These are phyloP conservation scores for Periconia sp. DNA, from an alignment of 2,329 filamentous ascomycete species.

Conservation along the genomic window DNA sequence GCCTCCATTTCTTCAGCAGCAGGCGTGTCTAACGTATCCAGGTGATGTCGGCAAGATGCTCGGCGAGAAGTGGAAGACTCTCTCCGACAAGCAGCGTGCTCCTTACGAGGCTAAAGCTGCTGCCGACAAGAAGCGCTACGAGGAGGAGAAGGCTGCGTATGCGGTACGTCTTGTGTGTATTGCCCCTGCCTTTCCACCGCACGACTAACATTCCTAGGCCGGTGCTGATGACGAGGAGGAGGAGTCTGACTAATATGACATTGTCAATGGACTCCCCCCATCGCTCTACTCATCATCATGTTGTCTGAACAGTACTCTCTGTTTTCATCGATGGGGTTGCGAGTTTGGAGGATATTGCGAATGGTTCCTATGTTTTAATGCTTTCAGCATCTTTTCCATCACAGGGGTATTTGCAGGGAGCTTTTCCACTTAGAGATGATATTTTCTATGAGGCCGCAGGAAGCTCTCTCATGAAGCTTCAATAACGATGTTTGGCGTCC, in stretches of 20 bases:
- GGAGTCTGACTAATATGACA: slow-evolving; percentile 41
- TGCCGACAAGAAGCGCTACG: slow-evolving; percentile 97
- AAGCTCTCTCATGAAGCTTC: slow-evolving; percentile 23
- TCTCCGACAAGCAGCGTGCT: slow-evolving; percentile 86
- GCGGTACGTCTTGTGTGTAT: slow-evolving; percentile 20
- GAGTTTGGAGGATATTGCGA: slow-evolving; percentile 21
- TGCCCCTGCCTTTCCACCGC: neutral
- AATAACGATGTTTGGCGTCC: slow-evolving; percentile 39
- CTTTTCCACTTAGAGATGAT: slow-evolving; percentile 21
- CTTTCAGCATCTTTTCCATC: slow-evolving; percentile 23
- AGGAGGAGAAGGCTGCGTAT: slow-evolving; percentile 91
- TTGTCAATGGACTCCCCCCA: slow-evolving; percentile 13
- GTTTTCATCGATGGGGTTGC: slow-evolving; percentile 25
- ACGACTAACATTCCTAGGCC: slow-evolving; percentile 22
- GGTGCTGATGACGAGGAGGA: slow-evolving; percentile 44
- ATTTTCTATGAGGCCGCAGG: slow-evolving; percentile 27
- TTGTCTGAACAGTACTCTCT: slow-evolving; percentile 14
- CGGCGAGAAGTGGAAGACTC: slow-evolving; percentile 97
- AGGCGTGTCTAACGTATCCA: slow-evolving; percentile 41
- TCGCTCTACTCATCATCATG: slow-evolving; percentile 9
- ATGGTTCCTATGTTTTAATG: slow-evolving; percentile 26
- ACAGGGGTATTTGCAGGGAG: slow-evolving; percentile 23
- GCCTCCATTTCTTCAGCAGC: neutral
- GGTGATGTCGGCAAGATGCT: slow-evolving; percentile 97
- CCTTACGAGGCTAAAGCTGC: slow-evolving; percentile 98